phyloP scores from a whole-genome alignment of 768 basidiomycete genomes.

The Astraeus odoratus region DNA sequence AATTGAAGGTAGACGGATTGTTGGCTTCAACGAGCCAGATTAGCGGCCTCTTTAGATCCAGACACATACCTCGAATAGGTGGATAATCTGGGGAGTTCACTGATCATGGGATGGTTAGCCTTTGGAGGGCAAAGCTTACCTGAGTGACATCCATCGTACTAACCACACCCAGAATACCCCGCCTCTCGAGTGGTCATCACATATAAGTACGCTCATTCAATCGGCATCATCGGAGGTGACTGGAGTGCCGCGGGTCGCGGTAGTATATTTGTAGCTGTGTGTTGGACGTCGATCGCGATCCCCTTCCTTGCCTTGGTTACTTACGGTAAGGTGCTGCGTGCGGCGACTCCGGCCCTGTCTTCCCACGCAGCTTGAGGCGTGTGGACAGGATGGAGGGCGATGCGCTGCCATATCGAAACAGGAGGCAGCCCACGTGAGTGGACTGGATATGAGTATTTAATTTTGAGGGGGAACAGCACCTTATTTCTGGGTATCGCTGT shows the following conservation, averaged over 20 bases:
- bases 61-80: no score
- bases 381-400: neutral
- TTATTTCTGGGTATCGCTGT: neutral
- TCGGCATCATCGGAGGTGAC: neutral
- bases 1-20: no score
- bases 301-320: neutral
- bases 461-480: neutral
- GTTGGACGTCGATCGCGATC: neutral
- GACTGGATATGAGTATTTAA: neutral
- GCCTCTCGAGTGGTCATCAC: neutral
- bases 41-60: no score
- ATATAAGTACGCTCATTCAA: neutral
- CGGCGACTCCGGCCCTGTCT: neutral
- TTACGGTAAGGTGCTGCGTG: neutral
- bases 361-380: neutral
- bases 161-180: neutral
- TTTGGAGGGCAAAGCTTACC: no score
- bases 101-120: no score
- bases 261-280: neutral
- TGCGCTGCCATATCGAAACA: neutral
- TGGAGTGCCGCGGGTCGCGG: neutral
- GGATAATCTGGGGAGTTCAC: no score
- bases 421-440: neutral
- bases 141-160: neutral
- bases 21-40: no score